Base-by-base conservation (phyloP, 352 stramenopile species). In the Pythium coloratum region DNA sequence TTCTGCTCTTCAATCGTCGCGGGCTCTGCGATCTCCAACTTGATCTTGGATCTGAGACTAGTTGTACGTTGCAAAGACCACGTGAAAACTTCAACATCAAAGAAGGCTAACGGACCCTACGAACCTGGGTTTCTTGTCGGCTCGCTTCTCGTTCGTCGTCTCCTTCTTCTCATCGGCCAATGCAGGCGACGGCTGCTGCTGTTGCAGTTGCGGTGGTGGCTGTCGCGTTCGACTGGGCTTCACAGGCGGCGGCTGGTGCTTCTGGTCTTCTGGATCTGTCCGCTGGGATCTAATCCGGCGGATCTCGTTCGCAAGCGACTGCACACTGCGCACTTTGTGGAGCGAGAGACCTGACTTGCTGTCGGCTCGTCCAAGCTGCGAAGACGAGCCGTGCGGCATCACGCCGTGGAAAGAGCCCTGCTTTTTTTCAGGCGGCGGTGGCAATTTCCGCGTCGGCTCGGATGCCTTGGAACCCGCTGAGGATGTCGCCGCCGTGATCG, bases 281-380 rank as follows among this genome's bases (percentile, higher is more conserved):
- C 78, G 73, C 62, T 88, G 73, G 1, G 86, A 94, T 30, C 84
- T 75, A 47, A 94, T 90, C 14, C 84, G 82, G 0, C 86, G 71
- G 47, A 94, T 92, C 57, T 94, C 86, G 68, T 91, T 90, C 24
- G 86, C 86, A 16, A 94, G 65, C 16, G 84, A 90, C 65, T 94
- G 84, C 28, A 94, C 86, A 30, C 84, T 94, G n/a, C 80, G 75
- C 14, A 90, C 79, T 63, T 83, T 82, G 58, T 90, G 81, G 10
- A 91, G 59, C 2, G 78, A 80, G 18, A 68, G 57, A 53, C 71
- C 73, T n/a, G 71, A 62, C 62, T 89, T 90, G 62, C 70, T 81
- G 28, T 90, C 78, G 7, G 80, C 72, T 24, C 71, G 56, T 42
- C 24, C 18, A 34, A 63, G 40, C n/a, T 33, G 18, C 24, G 57